Percentiles rank a stretch among this genome's conserved stretches.
Conservation (phyloP, 2,329 filamentous ascomycete species). For the Claviceps sp. region DNA sequence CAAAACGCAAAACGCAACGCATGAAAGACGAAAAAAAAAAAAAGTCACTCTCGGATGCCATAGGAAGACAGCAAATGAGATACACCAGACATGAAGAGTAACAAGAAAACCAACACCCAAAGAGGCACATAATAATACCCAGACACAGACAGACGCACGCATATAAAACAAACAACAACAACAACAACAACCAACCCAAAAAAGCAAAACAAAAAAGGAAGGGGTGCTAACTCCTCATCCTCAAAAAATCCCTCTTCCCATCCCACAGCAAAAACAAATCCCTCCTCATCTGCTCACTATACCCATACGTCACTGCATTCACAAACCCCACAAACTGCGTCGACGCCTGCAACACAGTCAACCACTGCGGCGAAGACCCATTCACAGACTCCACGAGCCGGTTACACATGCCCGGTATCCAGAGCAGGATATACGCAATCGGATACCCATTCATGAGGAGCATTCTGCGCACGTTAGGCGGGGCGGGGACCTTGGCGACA, state of each 20-base stretch:
- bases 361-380: conserved; percentile 10
- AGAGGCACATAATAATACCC: too few relatives aligned
- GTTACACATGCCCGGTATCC: conserved; percentile 24
- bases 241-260: background rate
- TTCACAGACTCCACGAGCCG: conserved; percentile 15
- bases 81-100: too few relatives aligned
- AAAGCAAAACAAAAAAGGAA: background rate
- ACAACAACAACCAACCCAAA: background rate
- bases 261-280: background rate
- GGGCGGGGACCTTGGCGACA: conserved; percentile 4
- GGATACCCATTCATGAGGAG: conserved; percentile 25
- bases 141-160: too few relatives aligned
- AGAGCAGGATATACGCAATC: conserved; percentile 23
- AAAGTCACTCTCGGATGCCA: background rate
- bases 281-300: conserved; percentile 18
- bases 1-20: background rate
- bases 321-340: conserved; percentile 25
- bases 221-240: background rate
- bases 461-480: conserved; percentile 15
- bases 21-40: background rate
- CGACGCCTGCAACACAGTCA: conserved; percentile 19
- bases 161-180: too few relatives aligned
- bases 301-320: conserved; percentile 25
- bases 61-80: too few relatives aligned
- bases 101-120: too few relatives aligned